phyloP scores from a whole-genome alignment of 768 basidiomycete genomes.

The Nidula microcarpa region DNA sequence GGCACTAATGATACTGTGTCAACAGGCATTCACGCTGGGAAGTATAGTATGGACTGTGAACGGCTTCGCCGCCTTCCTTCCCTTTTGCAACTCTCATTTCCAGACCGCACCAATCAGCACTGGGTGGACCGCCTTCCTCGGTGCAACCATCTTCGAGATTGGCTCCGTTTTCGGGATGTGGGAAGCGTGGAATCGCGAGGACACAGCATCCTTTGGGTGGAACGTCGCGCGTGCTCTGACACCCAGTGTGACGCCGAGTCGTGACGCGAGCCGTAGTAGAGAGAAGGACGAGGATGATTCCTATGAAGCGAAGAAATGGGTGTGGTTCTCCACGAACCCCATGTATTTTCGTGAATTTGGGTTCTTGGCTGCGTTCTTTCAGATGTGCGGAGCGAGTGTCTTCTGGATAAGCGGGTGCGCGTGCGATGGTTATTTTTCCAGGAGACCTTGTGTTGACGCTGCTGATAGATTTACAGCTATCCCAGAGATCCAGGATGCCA shows the following conservation, averaged over 20 bases:
- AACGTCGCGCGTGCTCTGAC: too few species aligned
- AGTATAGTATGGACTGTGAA: slow-evolving; percentile 53
- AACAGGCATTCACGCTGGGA: slow-evolving; percentile 35
- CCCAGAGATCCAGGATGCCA: slow-evolving; percentile 27
- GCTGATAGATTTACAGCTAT: slow-evolving; percentile 29
- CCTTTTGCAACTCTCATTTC: slow-evolving; percentile 29
- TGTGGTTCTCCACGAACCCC: slow-evolving; percentile 32
- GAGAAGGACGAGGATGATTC: background rate
- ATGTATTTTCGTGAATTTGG: slow-evolving; percentile 42
- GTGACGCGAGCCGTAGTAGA: slow-evolving; percentile 9
- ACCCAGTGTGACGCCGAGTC: slow-evolving; percentile 2
- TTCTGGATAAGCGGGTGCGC: slow-evolving; percentile 56
- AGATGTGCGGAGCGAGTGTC: slow-evolving; percentile 52
- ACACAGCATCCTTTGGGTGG: slow-evolving; percentile 33
- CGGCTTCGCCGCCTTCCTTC: slow-evolving; percentile 51
- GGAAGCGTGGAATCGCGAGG: slow-evolving; percentile 51
- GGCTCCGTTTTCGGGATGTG: slow-evolving; percentile 50
- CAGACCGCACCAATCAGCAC: slow-evolving; percentile 24
- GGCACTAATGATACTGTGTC: background rate
- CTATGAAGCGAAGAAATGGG: slow-evolving; percentile 17
- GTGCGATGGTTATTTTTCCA: background rate
- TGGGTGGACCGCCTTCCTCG: slow-evolving; percentile 51
- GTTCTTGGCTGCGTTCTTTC: slow-evolving; percentile 45
- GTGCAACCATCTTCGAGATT: slow-evolving; percentile 58
- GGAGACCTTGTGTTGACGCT: background rate